These are phyloP conservation scores for Trypanosoma theileri DNA, from an alignment of 208 protist species.

Conservation along the genomic window DNA sequence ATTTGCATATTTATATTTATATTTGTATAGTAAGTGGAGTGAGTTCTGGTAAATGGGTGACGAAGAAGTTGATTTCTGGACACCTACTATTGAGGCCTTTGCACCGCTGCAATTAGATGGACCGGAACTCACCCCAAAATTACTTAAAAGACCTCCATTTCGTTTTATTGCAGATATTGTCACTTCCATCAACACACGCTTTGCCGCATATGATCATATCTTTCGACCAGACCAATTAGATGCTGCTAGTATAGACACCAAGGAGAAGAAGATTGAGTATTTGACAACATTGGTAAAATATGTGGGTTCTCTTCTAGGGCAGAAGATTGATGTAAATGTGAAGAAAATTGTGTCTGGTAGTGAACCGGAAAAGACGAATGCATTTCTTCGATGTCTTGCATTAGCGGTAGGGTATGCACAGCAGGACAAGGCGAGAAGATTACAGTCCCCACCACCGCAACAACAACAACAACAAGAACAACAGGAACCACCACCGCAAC, in stretches of 20 bases:
- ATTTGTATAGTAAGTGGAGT: background rate
- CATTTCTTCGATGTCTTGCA: conserved; percentile 83
- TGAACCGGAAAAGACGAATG: conserved; percentile 89
- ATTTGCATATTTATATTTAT: background rate
- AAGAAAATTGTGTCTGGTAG: conserved; percentile 89
- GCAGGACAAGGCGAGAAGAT: conserved; percentile 61
- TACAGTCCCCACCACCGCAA: background rate
- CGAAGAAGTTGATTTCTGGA: conserved; percentile 67
- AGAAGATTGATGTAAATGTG: conserved; percentile 72
- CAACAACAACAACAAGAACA: conserved; percentile 10
- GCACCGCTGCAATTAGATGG: conserved; percentile 61
- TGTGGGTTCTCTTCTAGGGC: conserved; percentile 60
- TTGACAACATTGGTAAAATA: conserved; percentile 72
- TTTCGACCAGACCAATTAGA: conserved; percentile 57
- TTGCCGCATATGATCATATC: conserved; percentile 71
- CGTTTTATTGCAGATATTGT: conserved; percentile 92
- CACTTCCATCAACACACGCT: conserved; percentile 61
- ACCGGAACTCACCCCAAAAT: conserved; percentile 80
- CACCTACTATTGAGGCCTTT: conserved; percentile 69
- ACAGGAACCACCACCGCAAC: background rate
- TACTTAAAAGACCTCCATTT: conserved; percentile 88
- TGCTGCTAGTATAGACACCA: conserved; percentile 61
- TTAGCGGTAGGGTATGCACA: conserved; percentile 75
- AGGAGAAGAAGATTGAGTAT: conserved; percentile 90
- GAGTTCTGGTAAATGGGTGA: conserved; percentile 11